These are phyloP conservation scores for Citrus sinensis DNA, from an alignment of 345 rosid species.

Conservation along the genomic window DVS_A1.0 CM039163.1:44277501-44278000, in stretches of 20 bases:
- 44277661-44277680: conserved; percentile 35
- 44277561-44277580: too few relatives aligned
- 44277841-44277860: conserved; percentile 80
- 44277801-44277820: conserved; percentile 78
- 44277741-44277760: conserved; percentile 41
- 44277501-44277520: too few relatives aligned
- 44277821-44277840: conserved; percentile 56
- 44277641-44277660: conserved; percentile 22
- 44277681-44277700: conserved; percentile 24
- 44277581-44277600: not conserved
- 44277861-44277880: conserved; percentile 63
- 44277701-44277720: conserved; percentile 22
- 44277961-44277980: conserved; percentile 47
- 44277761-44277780: conserved; percentile 68
- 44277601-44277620: not conserved
- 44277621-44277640: not conserved
- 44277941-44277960: conserved; percentile 38
- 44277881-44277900: conserved; percentile 64
- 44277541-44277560: too few relatives aligned
- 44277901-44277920: conserved; percentile 46
- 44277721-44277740: conserved; percentile 26
- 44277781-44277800: conserved; percentile 85
- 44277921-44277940: conserved; percentile 80
- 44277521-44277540: too few relatives aligned
- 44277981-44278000: conserved; percentile 45